Percentiles rank a stretch among this genome's conserved stretches.
Conservation (phyloP, 352 stramenopile species). For the Globisporangium okanoganense region DNA sequence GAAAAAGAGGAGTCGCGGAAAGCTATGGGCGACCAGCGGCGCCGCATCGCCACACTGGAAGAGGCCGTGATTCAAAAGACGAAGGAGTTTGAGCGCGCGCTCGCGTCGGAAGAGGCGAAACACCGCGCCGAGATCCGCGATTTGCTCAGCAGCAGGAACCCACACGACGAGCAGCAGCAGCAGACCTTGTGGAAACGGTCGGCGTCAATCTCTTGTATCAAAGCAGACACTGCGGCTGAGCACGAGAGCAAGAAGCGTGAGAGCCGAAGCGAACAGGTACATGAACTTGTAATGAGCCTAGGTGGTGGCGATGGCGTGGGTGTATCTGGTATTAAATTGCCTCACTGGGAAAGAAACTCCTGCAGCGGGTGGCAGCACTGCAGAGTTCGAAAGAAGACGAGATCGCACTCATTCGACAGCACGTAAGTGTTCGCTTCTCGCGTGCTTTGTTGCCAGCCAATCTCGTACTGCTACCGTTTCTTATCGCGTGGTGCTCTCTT, state of each 20-base stretch:
- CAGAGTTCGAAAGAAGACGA: constrained; percentile 67
- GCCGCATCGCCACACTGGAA: constrained; percentile 43
- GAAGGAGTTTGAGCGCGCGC: constrained; percentile 56
- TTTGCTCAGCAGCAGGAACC: constrained; percentile 42
- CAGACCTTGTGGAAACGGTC: constrained; percentile 13
- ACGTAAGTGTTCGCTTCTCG: constrained; percentile 23
- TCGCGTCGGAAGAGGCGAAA: constrained; percentile 35
- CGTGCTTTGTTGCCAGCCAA: not conserved
- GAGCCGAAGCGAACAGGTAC: constrained; percentile 25
- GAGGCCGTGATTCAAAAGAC: constrained; percentile 46
- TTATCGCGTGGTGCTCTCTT: not conserved
- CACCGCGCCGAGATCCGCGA: constrained; percentile 57
- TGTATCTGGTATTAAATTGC: too few relatives aligned
- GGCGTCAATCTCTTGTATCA: constrained; percentile 16
- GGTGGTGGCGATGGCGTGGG: not conserved
- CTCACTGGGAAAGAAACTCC: constrained; percentile 27
- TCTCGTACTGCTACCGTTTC: too few relatives aligned
- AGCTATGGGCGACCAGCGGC: constrained; percentile 49
- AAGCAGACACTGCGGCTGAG: not conserved
- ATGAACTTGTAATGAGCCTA: not conserved
- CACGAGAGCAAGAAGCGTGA: constrained; percentile 23
- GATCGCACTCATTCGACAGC: constrained; percentile 64
- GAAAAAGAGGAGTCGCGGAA: constrained; percentile 65
- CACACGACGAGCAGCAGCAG: constrained; percentile 17
- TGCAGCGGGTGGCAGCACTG: constrained; percentile 43